A percentile compares a stretch with the other conserved stretches of the same genome.
phyloP scores from a whole-genome alignment of 257 asterid genomes.

The Gentiana straminea region DNA sequence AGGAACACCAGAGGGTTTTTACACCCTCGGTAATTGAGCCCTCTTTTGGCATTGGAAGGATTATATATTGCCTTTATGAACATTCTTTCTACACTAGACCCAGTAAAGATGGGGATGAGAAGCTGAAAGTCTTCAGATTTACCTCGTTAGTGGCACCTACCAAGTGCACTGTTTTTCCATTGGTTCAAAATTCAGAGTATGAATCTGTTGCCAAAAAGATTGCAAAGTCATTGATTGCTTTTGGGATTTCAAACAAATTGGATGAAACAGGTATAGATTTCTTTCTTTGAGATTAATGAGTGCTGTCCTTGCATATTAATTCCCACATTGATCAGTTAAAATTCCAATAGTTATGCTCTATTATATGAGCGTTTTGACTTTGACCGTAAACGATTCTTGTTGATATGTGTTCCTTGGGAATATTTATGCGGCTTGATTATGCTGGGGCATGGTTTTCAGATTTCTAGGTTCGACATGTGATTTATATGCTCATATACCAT shows the following conservation, averaged over 20 bases:
- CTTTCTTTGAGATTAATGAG: not conserved
- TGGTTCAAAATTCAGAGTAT: slow-evolving; percentile 56
- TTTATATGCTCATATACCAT: too few relatives aligned
- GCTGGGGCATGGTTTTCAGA: too few relatives aligned
- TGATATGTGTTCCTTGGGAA: not conserved
- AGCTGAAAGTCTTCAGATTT: slow-evolving; percentile 59
- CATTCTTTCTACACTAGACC: slow-evolving; percentile 75
- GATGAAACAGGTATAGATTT: slow-evolving; percentile 52
- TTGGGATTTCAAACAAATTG: slow-evolving; percentile 62
- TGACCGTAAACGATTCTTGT: not conserved
- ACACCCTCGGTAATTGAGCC: slow-evolving; percentile 93
- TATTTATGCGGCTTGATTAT: not conserved
- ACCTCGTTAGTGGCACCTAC: slow-evolving; percentile 70
- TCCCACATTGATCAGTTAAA: not conserved
- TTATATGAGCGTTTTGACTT: too few relatives aligned
- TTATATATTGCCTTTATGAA: slow-evolving; percentile 76
- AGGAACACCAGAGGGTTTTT: slow-evolving; percentile 79
- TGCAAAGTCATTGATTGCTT: slow-evolving; percentile 42
- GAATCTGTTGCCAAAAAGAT: slow-evolving; percentile 58
- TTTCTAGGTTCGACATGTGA: too few relatives aligned
- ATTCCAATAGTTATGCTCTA: not conserved
- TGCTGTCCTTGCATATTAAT: not conserved
- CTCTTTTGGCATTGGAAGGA: slow-evolving; percentile 82
- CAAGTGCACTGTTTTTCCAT: slow-evolving; percentile 76
- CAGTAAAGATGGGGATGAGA: slow-evolving; percentile 72